A percentile compares a stretch with the other conserved stretches of the same genome.
phyloP scores from a whole-genome alignment of 2,329 filamentous ascomycete genomes.

The Alternaria solani region DNA sequence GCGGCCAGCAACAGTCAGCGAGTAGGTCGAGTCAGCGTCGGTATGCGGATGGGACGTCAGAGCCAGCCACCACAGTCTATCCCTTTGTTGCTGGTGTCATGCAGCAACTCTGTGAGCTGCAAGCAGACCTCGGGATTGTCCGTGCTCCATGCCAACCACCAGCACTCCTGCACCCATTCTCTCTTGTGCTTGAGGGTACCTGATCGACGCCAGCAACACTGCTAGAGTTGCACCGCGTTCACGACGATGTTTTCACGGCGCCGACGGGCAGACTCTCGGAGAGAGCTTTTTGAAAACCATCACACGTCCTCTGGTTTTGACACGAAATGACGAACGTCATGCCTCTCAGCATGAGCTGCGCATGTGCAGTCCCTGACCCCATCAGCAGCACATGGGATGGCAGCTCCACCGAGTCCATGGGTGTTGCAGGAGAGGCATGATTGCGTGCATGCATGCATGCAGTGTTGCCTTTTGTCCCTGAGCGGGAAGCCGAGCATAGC shows the following conservation, averaged over 20 bases:
- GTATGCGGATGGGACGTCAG: conserved; percentile 14
- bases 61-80: conserved; percentile 18
- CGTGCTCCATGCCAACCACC: conserved; percentile 19
- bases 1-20: conserved; percentile 19
- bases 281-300: conserved; percentile 5
- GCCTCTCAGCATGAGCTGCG: conserved; percentile 1
- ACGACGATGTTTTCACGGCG: not conserved
- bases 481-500: conserved; percentile 30
- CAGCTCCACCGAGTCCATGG: conserved; percentile 14
- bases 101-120: conserved; percentile 18
- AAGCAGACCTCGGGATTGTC: conserved; percentile 14
- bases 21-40: conserved; percentile 22
- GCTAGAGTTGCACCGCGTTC: conserved; percentile 18
- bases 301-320: not conserved
- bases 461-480: conserved; percentile 19
- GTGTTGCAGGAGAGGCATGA: conserved; percentile 22
- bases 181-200: conserved; percentile 9
- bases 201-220: conserved; percentile 11
- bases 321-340: conserved; percentile 9
- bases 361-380: conserved; percentile 8
- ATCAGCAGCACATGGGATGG: conserved; percentile 12
- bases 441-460: conserved; percentile 24
- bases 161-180: not conserved
- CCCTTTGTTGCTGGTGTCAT: conserved; percentile 24
- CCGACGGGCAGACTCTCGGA: conserved; percentile 5